phyloP scores from a whole-genome alignment of 305 asterid species.

The Fraxinus angustifolia region DNA sequence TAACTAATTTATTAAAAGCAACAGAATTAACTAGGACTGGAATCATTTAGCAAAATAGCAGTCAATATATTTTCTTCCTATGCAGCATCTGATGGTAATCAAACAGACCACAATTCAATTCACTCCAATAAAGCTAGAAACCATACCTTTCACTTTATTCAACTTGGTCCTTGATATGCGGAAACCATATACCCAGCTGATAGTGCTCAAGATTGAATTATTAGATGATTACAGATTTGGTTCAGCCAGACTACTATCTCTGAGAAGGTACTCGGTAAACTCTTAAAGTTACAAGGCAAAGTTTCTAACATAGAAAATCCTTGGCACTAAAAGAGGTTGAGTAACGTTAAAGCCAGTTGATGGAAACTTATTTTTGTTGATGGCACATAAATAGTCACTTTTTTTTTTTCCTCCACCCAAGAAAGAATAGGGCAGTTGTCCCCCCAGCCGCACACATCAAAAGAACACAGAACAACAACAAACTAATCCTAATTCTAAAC shows the following conservation, averaged over 20 bases:
- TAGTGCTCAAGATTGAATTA: not conserved
- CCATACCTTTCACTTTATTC: not conserved
- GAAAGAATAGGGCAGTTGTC: not conserved
- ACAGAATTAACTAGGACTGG: not conserved
- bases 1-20: slow-evolving; percentile 3
- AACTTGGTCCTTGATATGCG: not conserved
- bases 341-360: not conserved
- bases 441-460: not conserved
- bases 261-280: not conserved
- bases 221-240: not conserved
- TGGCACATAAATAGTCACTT: not conserved
- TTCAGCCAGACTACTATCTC: not conserved
- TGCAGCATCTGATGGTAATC: not conserved
- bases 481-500: not conserved
- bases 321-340: not conserved
- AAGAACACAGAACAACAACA: not conserved
- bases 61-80: not conserved
- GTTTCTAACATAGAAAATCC: not conserved
- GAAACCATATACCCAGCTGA: not conserved
- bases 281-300: not conserved
- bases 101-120: not conserved
- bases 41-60: not conserved
- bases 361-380: not conserved
- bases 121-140: not conserved
- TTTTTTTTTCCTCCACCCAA: not conserved